Conservation (phyloP, 1,284 basidiomycete genomes). For the Malassezia sp. region DNA sequence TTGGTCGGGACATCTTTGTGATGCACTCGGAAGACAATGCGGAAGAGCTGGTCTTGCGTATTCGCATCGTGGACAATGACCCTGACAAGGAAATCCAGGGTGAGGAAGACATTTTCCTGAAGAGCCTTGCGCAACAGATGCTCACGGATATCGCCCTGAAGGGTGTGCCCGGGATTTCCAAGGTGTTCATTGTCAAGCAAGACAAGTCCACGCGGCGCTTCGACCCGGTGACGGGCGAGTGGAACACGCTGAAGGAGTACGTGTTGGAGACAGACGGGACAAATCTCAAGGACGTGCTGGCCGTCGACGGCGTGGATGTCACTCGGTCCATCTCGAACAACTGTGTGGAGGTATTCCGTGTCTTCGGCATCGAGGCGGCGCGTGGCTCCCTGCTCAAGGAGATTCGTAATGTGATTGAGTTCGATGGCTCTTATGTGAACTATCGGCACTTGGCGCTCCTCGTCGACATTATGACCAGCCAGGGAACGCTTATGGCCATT, state of each 20-base stretch:
- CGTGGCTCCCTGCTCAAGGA: constrained; percentile 87
- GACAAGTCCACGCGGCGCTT: constrained; percentile 56
- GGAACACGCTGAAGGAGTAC: constrained; percentile 59
- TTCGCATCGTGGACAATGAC: constrained; percentile 73
- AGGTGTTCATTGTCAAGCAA: constrained; percentile 85
- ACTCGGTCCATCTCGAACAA: constrained; percentile 89
- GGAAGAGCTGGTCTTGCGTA: constrained; percentile 90
- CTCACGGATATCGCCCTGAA: constrained; percentile 82
- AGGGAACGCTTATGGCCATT: constrained; percentile 91
- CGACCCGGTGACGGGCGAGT: constrained; percentile 37
- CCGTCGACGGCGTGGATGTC: constrained; percentile 86
- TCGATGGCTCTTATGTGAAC: constrained; percentile 99
- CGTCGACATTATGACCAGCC: constrained; percentile 96
- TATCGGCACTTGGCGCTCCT: constrained; percentile 90
- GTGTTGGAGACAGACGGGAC: constrained; percentile 87
- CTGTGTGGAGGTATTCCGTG: constrained; percentile 87
- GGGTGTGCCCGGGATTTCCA: constrained; percentile 78
- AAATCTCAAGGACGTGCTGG: constrained; percentile 57
- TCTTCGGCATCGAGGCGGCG: constrained; percentile 96
- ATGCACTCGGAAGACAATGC: constrained; percentile 99
- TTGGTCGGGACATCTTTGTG: constrained; percentile 92
- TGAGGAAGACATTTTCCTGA: constrained; percentile 92
- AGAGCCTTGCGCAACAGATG: constrained; percentile 90
- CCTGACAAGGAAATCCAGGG: constrained; percentile 82
- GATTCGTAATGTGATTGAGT: constrained; percentile 73